Base-by-base conservation (phyloP, 148 eudicot species). In the Silene conica region DNA sequence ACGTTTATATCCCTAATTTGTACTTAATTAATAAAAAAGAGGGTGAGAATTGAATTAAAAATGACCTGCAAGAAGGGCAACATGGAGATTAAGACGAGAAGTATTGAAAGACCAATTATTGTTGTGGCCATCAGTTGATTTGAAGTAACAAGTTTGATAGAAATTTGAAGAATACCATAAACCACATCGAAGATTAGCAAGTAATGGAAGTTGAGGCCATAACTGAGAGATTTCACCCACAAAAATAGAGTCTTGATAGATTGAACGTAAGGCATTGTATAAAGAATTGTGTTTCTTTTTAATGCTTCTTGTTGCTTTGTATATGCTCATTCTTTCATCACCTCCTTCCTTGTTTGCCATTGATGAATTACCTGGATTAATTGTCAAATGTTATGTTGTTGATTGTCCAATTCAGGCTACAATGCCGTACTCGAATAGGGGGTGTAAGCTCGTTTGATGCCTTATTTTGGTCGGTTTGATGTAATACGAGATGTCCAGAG, bases 141-240 rank as follows among this genome's bases (percentile, higher is more conserved):
- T 95, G 84, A 95, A 95, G 81, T 95, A 95, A 62, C 98, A 95
- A 59, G 78, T 88, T 7, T 73, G 77, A 54, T 90, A 55, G 72
- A 92, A 92, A 8, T 54, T 78, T 8, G 78, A 63, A 0, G 82
- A 77, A 75, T 95, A 95, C 98, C 98, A 95, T 0, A 95, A 81
- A 0, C 98, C 98, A 48, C 98, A 95, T 0, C 98, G 90, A 50
- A 95, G 92, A 52, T 95, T 95, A 45, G 97, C 97, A 5, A 95
- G 66, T 1, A 95, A 73, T 0, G 98, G 96, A 15, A 95, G 85
- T 26, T 83, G 81, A n/a, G 96, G 96, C 98, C 98, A 95, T 7
- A 95, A 63, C 82, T 90, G 93, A 0, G 92, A 62, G 54, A 95
- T 92, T 71, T 95, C 97, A 8, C 82, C 85, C 14, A 95, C 92